A percentile compares a stretch with the other conserved stretches of the same genome.
These are phyloP conservation scores for Penicillium psychrosexuale DNA, from an alignment of 2,329 filamentous ascomycete species.

Conservation along the genomic window DNA sequence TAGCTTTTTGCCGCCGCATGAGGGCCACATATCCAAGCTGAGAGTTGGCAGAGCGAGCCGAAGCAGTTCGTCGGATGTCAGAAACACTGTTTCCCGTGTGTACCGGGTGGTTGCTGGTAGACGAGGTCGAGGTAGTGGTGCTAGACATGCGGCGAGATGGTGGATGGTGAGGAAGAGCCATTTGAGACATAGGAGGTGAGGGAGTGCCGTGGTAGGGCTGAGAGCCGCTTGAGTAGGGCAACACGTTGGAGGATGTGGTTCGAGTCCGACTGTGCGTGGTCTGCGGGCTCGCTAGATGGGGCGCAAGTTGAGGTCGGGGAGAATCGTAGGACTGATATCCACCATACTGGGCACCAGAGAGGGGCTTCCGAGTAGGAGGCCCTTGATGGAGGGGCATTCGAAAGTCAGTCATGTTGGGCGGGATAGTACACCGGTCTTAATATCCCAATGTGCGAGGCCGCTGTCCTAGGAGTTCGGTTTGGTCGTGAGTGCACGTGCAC, in stretches of 20 bases:
- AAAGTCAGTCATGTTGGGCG: constrained; percentile 38
- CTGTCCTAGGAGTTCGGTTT: not conserved
- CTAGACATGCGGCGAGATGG: constrained; percentile 38
- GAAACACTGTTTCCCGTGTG: constrained; percentile 28
- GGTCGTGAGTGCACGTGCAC: constrained; percentile 5
- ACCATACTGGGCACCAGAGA: constrained; percentile 24
- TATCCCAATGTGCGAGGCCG: constrained; percentile 5
- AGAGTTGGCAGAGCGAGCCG: constrained; percentile 66
- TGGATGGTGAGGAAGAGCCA: constrained; percentile 26
- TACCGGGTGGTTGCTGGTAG: constrained; percentile 34
- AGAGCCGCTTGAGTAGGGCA: constrained; percentile 28
- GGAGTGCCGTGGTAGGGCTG: constrained; percentile 27
- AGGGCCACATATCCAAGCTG: constrained; percentile 86
- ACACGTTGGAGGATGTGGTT: constrained; percentile 38
- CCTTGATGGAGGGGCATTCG: constrained; percentile 36
- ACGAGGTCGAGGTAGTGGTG: constrained; percentile 42
- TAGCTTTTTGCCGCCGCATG: constrained; percentile 95
- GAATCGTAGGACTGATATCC: constrained; percentile 29
- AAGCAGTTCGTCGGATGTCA: constrained; percentile 67
- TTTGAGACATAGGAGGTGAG: constrained; percentile 27
- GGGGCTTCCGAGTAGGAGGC: constrained; percentile 32
- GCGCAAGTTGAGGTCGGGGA: constrained; percentile 24
- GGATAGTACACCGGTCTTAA: constrained; percentile 29
- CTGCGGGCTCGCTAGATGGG: constrained; percentile 26
- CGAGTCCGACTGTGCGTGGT: constrained; percentile 37